phyloP scores from a whole-genome alignment of 768 basidiomycete species.

The Rhodotorula sphaerocarpa region DNA sequence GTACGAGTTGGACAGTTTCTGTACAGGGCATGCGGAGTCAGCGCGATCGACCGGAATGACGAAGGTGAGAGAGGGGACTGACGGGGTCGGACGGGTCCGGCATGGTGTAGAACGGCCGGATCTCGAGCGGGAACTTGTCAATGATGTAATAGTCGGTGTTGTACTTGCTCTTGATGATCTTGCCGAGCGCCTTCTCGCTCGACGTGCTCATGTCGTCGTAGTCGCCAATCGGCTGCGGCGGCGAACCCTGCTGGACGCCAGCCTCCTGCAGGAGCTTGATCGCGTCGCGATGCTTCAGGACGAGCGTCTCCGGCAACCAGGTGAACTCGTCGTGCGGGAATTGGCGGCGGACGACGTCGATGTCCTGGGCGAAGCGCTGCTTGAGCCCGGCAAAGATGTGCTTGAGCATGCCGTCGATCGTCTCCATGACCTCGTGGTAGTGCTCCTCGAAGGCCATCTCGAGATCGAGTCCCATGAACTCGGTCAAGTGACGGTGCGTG shows the following conservation, averaged over 20 bases:
- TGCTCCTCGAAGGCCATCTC: slow-evolving; percentile 99
- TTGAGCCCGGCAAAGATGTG: slow-evolving; percentile 76
- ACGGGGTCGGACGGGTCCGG: slow-evolving; percentile 86
- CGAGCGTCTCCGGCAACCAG: slow-evolving; percentile 81
- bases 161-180: slow-evolving; percentile 82
- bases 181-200: slow-evolving; percentile 87
- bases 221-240: slow-evolving; percentile 49
- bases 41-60: neutral
- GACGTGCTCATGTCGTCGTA: slow-evolving; percentile 93
- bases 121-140: slow-evolving; percentile 93
- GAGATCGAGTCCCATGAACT: slow-evolving; percentile 96
- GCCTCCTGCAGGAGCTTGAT: slow-evolving; percentile 77
- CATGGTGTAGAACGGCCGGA: slow-evolving; percentile 99
- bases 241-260: slow-evolving; percentile 54
- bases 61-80: neutral
- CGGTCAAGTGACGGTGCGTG: slow-evolving; percentile 95
- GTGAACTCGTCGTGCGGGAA: slow-evolving; percentile 95
- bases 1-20: slow-evolving; percentile 94
- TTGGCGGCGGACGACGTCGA: slow-evolving; percentile 69
- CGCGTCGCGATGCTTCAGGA: slow-evolving; percentile 77
- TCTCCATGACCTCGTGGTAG: slow-evolving; percentile 93
- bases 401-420: slow-evolving; percentile 77
- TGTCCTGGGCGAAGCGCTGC: slow-evolving; percentile 69
- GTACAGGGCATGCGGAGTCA: neutral
- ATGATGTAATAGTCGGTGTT: slow-evolving; percentile 98